A percentile compares a stretch with the other conserved stretches of the same genome.
These are phyloP conservation scores for Caryopteris hybrid DNA, from an alignment of 305 asterid species.

Conservation along the genomic window DNA sequence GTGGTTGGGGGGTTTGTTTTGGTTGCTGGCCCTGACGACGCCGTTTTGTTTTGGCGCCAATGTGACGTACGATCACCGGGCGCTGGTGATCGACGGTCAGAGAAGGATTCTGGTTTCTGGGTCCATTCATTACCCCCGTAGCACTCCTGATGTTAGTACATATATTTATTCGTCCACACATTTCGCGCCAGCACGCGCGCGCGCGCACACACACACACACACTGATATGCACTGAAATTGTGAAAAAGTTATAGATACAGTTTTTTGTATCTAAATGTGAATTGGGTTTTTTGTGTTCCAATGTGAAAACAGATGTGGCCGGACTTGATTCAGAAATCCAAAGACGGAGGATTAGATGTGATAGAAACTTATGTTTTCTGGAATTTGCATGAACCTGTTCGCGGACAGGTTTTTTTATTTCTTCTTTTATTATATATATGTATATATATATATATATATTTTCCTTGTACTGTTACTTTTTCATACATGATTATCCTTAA, in stretches of 20 bases:
- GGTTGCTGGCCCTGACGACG: constrained; percentile 36
- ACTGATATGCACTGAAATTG: neutral
- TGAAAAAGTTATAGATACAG: neutral
- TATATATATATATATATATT: too few relatives aligned
- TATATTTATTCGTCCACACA: neutral
- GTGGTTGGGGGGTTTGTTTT: constrained; percentile 11
- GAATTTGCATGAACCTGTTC: constrained; percentile 86
- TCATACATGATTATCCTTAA: constrained; percentile 19
- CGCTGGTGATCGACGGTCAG: constrained; percentile 74
- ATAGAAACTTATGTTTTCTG: constrained; percentile 94
- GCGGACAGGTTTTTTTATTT: constrained; percentile 53
- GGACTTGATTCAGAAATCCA: constrained; percentile 77
- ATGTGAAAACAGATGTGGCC: constrained; percentile 79
- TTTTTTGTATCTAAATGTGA: constrained; percentile 10
- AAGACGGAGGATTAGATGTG: constrained; percentile 86
- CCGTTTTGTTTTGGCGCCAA: constrained; percentile 50
- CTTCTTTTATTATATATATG: neutral
- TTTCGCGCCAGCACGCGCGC: neutral
- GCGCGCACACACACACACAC: neutral
- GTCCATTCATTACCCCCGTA: constrained; percentile 95
- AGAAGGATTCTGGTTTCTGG: constrained; percentile 78
- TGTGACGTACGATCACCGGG: constrained; percentile 93
- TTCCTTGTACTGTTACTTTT: neutral
- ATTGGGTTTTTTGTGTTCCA: neutral
- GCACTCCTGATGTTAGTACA: constrained; percentile 72